Evolutionary conservation across 768 basidiomycete species (phyloP).

Genomic region (Xerocomellus amylosporus): DNA sequence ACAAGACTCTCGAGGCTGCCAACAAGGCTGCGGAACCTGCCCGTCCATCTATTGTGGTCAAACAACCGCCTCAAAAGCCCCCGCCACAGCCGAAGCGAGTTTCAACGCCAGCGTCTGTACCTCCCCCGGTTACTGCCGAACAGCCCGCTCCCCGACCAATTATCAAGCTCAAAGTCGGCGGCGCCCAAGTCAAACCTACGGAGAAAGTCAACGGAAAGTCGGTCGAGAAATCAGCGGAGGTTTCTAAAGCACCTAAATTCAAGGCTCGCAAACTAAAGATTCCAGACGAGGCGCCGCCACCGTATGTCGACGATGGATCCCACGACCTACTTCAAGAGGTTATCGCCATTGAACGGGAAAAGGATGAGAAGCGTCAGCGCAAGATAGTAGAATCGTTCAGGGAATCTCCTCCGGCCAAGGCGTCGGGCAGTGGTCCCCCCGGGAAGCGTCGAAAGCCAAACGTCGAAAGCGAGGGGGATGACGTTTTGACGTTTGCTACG

Average conservation of each 20-base stretch:
- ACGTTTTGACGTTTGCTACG: conserved; percentile 58
- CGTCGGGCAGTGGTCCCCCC: conserved; percentile 36
- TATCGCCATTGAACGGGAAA: conserved; percentile 72
- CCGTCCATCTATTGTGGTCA: conserved; percentile 27
- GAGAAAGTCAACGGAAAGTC: conserved; percentile 28
- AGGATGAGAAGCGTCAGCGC: conserved; percentile 50
- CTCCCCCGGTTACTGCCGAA: conserved; percentile 15
- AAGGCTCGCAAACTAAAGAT: conserved; percentile 45
- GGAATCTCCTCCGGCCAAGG: conserved; percentile 37
- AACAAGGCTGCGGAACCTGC: conserved; percentile 41
- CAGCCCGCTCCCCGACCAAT: conserved; percentile 48
- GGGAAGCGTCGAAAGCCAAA: conserved; percentile 59
- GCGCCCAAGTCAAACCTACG: conserved; percentile 35
- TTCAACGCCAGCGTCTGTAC: conserved; percentile 11
- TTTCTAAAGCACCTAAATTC: conserved; percentile 38
- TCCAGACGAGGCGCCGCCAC: conserved; percentile 51
- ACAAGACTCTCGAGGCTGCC: conserved; percentile 73
- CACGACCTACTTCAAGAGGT: conserved; percentile 81
- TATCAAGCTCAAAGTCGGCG: conserved; percentile 69
- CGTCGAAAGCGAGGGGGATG: conserved; percentile 51
- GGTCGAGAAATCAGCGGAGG: conserved; percentile 28
- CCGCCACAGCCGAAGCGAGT: conserved; percentile 9
- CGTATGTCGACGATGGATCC: conserved; percentile 77
- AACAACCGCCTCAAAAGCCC: conserved; percentile 20
- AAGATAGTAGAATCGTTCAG: conserved; percentile 40